phyloP scores from a whole-genome alignment of 1,139 yeast genomes.

The Diutina catenulata region DNA sequence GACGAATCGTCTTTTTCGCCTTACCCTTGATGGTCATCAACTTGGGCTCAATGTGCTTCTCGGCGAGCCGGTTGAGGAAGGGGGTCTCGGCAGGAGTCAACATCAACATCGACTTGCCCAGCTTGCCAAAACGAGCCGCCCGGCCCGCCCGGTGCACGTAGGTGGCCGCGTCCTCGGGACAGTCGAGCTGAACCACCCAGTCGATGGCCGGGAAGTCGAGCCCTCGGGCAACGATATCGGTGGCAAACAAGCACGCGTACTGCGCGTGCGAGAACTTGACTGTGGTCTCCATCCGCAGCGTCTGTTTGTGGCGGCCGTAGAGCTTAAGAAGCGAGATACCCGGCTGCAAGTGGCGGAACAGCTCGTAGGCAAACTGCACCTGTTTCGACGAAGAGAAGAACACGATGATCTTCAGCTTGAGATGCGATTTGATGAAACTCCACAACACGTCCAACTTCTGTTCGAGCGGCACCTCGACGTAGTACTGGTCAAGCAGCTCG shows the following conservation, averaged over 20 bases:
- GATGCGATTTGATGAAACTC: constrained; percentile 84
- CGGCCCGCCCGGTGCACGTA: constrained; percentile 96
- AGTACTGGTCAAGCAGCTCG: constrained; percentile 72
- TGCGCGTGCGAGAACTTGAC: constrained; percentile 77
- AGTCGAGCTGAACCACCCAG: constrained; percentile 94
- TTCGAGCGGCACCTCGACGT: constrained; percentile 55
- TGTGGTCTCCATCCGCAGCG: constrained; percentile 83
- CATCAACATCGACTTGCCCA: constrained; percentile 78
- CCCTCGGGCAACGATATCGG: constrained; percentile 97
- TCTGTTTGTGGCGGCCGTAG: constrained; percentile 93
- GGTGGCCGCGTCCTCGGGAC: constrained; percentile 93
- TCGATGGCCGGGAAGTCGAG: constrained; percentile 95
- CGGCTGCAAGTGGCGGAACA: constrained; percentile 86
- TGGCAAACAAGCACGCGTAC: constrained; percentile 82
- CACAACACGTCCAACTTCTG: constrained; percentile 80
- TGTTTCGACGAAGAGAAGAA: constrained; percentile 90
- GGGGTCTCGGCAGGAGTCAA: constrained; percentile 77
- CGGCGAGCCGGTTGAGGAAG: constrained; percentile 52
- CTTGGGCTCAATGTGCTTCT: constrained; percentile 57
- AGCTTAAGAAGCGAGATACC: constrained; percentile 88
- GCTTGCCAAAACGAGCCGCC: constrained; percentile 86
- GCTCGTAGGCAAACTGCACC: constrained; percentile 86
- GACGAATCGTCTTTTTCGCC: constrained; percentile 66
- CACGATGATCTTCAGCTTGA: constrained; percentile 75
- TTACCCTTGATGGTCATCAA: constrained; percentile 66